Evolutionary conservation across 2,329 filamentous ascomycete species (phyloP), one percentile per base, ranked within the genome.

Genomic region (Cercospora zeina): DNA sequence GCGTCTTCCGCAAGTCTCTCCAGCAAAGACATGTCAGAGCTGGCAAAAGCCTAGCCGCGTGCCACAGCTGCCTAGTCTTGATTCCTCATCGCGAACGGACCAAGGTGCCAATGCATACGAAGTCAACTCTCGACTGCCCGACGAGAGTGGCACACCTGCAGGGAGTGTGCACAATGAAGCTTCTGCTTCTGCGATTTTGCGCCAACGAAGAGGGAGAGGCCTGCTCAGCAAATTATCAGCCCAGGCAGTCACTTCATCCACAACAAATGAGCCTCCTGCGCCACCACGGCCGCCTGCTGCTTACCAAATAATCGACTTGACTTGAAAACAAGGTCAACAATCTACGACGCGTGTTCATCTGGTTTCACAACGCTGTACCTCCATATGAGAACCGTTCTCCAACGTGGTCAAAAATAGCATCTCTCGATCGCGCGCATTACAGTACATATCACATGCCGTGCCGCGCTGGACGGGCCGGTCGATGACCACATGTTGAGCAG

Each of bases 301-400:
- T 24, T n/a, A 30, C 19, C 42, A 58, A 34, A 58, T 66, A n/a
- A 65, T 66, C 42, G 65, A 65, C 37, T 42, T 66, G 49, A 64
- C 62, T 19, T 66, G 62, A 66, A 47, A 49, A 2, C 21, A 33
- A 7, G 36, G n/a, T n/a, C n/a, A n/a, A n/a, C n/a, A 45, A 58
- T 39, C 45, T 31, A 11, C 4, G 19, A 39, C 19, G 14, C n/a
- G 19, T 33, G 7, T 11, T 24, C 30, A 5, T 51, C 47, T 30
- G 30, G 6, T 49, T 7, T 14, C 1, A 30, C 19, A 16, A n/a
- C n/a, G n/a, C n/a, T n/a, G n/a, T n/a, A n/a, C n/a, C n/a, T n/a
- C n/a, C n/a, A 21, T 51, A n/a, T 14, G 14, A 16, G 24, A 13
- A 54, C 24, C 24, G 47, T 51, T n/a, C 2, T 10, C 7, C 36